A percentile compares a stretch with the other conserved stretches of the same genome.
Conservation (phyloP, 2,329 filamentous ascomycete species). For the Fusarium sp. region DNA sequence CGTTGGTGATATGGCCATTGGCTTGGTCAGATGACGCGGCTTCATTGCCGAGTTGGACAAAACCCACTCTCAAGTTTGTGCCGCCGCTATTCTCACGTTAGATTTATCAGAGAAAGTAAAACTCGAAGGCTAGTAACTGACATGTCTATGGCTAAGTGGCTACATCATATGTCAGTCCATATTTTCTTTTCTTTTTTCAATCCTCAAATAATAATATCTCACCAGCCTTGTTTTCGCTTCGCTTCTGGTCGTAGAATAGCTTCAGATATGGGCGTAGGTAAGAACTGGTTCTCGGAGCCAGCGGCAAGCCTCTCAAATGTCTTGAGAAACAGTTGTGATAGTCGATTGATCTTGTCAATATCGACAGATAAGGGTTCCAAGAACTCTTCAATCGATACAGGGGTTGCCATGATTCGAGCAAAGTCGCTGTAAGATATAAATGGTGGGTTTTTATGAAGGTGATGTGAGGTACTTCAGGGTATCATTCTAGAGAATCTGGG, state of each 20-base stretch:
- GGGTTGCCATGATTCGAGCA: conserved; percentile 21
- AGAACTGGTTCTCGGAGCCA: conserved; percentile 65
- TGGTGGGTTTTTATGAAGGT: not conserved
- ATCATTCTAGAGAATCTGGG: conserved; percentile 18
- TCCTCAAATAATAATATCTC: conserved; percentile 45
- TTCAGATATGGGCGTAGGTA: conserved; percentile 70
- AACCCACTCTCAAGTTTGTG: conserved; percentile 75
- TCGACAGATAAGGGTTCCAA: conserved; percentile 63
- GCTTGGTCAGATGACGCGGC: conserved; percentile 28
- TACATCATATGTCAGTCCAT: conserved; percentile 45
- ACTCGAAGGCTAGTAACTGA: conserved; percentile 51
- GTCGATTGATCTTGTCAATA: conserved; percentile 54
- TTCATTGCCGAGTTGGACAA: conserved; percentile 67
- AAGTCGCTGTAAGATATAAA: not conserved
- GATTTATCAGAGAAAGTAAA: not conserved
- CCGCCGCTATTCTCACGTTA: conserved; percentile 67
- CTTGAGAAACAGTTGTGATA: conserved; percentile 59
- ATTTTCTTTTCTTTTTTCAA: not conserved
- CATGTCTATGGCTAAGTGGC: conserved; percentile 73
- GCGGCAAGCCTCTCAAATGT: conserved; percentile 63
- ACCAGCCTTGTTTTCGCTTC: conserved; percentile 59
- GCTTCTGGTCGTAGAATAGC: conserved; percentile 63
- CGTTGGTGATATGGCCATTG: conserved; percentile 17
- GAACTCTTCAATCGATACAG: conserved; percentile 54
- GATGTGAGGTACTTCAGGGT: conserved; percentile 8